Percentiles rank a stretch among this genome's conserved stretches.
These are phyloP conservation scores for Canavalia ensiformis DNA, from an alignment of 306 rosid genomes.

Conservation along the genomic window DNA sequence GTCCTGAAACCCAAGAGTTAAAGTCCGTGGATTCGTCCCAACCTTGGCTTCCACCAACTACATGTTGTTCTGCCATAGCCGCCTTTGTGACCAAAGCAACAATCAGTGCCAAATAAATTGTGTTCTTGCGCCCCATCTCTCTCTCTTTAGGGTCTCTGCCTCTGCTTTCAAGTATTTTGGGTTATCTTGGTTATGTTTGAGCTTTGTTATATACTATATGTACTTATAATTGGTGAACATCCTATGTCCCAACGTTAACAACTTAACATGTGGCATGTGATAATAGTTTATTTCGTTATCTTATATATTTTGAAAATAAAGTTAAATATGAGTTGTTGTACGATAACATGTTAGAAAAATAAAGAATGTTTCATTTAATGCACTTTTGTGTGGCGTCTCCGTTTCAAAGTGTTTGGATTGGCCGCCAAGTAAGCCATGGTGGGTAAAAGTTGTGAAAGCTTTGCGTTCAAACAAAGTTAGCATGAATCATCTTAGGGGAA, in stretches of 20 bases:
- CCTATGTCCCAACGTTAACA: conserved; percentile 8
- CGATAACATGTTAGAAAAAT: conserved; percentile 1
- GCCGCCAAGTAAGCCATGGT: conserved; percentile 48
- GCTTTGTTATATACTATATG: conserved; percentile 28
- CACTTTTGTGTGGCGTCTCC: conserved; percentile 9
- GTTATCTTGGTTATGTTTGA: not conserved
- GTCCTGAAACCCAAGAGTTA: conserved; percentile 68
- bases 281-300: not conserved
- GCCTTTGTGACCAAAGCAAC: conserved; percentile 48
- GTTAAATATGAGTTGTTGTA: conserved; percentile 26
- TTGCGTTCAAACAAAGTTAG: conserved; percentile 50
- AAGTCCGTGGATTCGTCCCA: conserved; percentile 78
- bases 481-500: conserved; percentile 18
- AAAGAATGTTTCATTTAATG: conserved; percentile 21
- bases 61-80: conserved; percentile 60
- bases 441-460: conserved; percentile 46
- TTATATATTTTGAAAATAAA: conserved; percentile 7
- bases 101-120: conserved; percentile 53
- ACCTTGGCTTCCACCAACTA: conserved; percentile 88
- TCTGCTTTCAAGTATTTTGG: not conserved
- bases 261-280: not conserved
- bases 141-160: not conserved
- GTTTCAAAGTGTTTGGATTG: conserved; percentile 35
- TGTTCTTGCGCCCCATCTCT: conserved; percentile 68
- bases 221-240: conserved; percentile 1